These are phyloP conservation scores for Pichia exigua DNA, from an alignment of 805 yeast genomes.

Conservation along the genomic window DNA sequence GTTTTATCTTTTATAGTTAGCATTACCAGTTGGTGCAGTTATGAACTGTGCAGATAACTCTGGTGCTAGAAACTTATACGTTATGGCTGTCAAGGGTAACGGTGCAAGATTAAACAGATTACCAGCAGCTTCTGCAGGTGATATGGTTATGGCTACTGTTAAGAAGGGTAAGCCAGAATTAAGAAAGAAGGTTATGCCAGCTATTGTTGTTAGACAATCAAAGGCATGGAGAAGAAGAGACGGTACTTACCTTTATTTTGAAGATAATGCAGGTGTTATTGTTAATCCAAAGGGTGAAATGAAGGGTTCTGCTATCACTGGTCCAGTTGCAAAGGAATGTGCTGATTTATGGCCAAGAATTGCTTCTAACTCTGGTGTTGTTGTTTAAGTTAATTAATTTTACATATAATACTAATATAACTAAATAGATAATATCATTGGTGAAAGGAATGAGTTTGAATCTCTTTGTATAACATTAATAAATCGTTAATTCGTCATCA, in stretches of 20 bases:
- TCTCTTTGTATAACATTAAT: constrained; percentile 11
- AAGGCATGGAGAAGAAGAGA: constrained; percentile 99
- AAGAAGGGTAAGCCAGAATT: constrained; percentile 99
- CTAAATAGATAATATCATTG: constrained; percentile 21
- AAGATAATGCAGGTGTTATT: constrained; percentile 99
- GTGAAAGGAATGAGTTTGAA: constrained; percentile 12
- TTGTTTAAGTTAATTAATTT: constrained; percentile 56
- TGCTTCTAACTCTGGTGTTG: constrained; percentile 99
- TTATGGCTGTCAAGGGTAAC: constrained; percentile 96
- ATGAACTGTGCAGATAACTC: constrained; percentile 99
- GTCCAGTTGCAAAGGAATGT: constrained; percentile 99
- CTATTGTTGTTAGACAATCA: constrained; percentile 97
- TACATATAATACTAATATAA: constrained; percentile 12
- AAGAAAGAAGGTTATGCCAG: constrained; percentile 99
- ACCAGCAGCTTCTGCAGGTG: constrained; percentile 99
- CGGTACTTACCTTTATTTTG: constrained; percentile 98
- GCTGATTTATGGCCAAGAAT: constrained; percentile 99
- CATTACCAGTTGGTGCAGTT: constrained; percentile 99
- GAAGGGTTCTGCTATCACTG: constrained; percentile 99
- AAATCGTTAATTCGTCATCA: constrained; percentile 8
- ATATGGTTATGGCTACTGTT: constrained; percentile 99
- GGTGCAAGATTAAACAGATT: constrained; percentile 99
- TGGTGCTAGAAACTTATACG: constrained; percentile 99
- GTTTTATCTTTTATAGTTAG: constrained; percentile 55
- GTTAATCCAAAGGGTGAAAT: constrained; percentile 99